These are phyloP conservation scores for Penicillium lividum DNA, from an alignment of 495 filamentous ascomycete genomes.

Conservation along the genomic window DNA sequence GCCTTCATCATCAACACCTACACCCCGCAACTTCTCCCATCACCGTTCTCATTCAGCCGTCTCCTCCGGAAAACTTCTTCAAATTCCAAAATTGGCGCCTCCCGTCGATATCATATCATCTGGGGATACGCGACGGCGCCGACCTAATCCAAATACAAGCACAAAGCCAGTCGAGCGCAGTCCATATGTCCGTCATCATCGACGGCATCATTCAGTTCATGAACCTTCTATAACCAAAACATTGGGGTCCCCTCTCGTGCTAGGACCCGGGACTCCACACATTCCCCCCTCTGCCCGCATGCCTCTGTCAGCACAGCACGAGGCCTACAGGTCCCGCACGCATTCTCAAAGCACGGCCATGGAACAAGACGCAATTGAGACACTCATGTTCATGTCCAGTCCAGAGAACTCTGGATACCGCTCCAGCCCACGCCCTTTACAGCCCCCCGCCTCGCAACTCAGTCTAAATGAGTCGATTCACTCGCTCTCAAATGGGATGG, in stretches of 20 bases:
- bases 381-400: constrained; percentile 83
- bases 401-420: constrained; percentile 68
- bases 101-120: constrained; percentile 55
- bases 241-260: constrained; percentile 22
- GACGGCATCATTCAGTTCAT: constrained; percentile 42
- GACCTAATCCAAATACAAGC: constrained; percentile 44
- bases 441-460: constrained; percentile 25
- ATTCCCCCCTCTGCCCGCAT: constrained; percentile 33
- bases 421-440: constrained; percentile 35
- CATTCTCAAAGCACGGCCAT: constrained; percentile 67
- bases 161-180: constrained; percentile 22
- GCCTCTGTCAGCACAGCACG: constrained; percentile 29
- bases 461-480: constrained; percentile 37
- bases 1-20: constrained; percentile 11
- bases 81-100: constrained; percentile 52
- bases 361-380: constrained; percentile 87
- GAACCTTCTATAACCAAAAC: constrained; percentile 25
- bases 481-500: constrained; percentile 17
- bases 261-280: constrained; percentile 35
- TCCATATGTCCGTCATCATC: constrained; percentile 36
- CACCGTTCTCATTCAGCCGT: constrained; percentile 25
- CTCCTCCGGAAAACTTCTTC: constrained; percentile 23
- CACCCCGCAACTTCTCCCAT: constrained; percentile 15
- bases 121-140: constrained; percentile 30
- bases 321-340: constrained; percentile 43